Evolutionary conservation across 2,329 filamentous ascomycete species (phyloP), one percentile per base, ranked within the genome.

Genomic region (Cyphellophora europaea): DNA sequence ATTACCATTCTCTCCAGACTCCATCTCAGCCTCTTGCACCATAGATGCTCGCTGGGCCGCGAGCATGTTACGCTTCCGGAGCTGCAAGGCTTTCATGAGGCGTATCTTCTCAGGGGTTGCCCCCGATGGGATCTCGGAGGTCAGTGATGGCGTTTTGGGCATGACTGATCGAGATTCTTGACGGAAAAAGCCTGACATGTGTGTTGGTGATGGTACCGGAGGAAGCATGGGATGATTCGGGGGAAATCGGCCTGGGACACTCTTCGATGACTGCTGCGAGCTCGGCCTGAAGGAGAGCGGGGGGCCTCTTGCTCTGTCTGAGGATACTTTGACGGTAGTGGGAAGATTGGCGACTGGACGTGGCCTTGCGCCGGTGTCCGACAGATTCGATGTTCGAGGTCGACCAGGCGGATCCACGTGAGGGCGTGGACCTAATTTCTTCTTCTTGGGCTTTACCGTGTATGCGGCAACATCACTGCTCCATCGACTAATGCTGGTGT

Each of bases 51-150:
- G 33, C 34, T 49, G 47, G 53, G 56, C 41, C 5, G 47, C 21
- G 10, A 49, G 40, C 54, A 79, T 77, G 57, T 86, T 87, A 60
- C 82, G 86, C 59, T 93, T 91, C 34, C 89, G 74, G 48, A 95
- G 61, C 58, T 95, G 83, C 62, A 95, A 72, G 5, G 91, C 91
- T 63, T 93, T 95, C 84, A 94, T 88, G 43, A 98, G 66, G 36
- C 91, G 74, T 41, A 84, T 77, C 63, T 93, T 96, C 57, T 98
- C 91, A 1, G 85, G 84, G 1, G 85, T 86, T n/a, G 65, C 62
- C 8, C 56, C 67, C 49, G 57, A 66, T 51, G 52, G 33, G 12
- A 25, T 11, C 31, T 48, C 45, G 4, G 35, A 37, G 19, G 36
- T 42, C 15, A 40, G 35, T 4, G 47, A 47, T 14, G 38, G 37